Evolutionary conservation across 345 rosid genomes (phyloP), one percentile per base, ranked within the genome.

Genomic region (Nasturtium officinale): DNA sequence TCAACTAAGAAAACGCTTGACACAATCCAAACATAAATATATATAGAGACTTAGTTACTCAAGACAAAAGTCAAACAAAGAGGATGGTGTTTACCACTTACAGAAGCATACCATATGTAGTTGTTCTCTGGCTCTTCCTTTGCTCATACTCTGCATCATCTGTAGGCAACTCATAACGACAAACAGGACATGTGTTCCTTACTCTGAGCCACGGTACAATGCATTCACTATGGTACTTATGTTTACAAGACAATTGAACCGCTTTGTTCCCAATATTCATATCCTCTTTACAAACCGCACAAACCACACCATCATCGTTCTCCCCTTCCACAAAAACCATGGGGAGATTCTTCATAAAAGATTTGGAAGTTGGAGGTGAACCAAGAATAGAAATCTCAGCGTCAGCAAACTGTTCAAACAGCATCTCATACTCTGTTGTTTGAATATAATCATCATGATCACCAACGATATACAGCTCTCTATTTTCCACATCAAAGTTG

Each of bases 281-380:
- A 55, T 89, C 98, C 37, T 94, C 97, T 84, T 94, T 94, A 48
- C 98, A 94, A 61, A 94, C 94, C 0, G 97, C 95, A 80, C 98
- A 93, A 13, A 83, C 84, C 0, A 83, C 72, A 45, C 76, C 15
- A 11, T 51, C 83, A 3, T 52, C 83, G 3, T 47, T 57, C 33
- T 23, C 54, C 11, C 4, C 76, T 40, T 81, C 86, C 51, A 85
- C 45, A 51, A 69, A 70, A 53, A 87, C 84, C 30, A 70, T 72
- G 0, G 85, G 85, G 74, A 94, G 96, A 72, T 79, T 84, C 68
- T 85, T 81, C 55, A 94, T 75, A 48, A 79, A 89, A 46, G 82
- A 82, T 73, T 71, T 82, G 0, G 95, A 85, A 16, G 98, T 85
- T 0, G 98, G 92, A 58, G 92, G 96, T 10, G 33, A 66, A 53